These are phyloP conservation scores for Entomortierella lignicola DNA, from an alignment of 192 early-diverging fungal genomes.

Conservation along the genomic window DNA sequence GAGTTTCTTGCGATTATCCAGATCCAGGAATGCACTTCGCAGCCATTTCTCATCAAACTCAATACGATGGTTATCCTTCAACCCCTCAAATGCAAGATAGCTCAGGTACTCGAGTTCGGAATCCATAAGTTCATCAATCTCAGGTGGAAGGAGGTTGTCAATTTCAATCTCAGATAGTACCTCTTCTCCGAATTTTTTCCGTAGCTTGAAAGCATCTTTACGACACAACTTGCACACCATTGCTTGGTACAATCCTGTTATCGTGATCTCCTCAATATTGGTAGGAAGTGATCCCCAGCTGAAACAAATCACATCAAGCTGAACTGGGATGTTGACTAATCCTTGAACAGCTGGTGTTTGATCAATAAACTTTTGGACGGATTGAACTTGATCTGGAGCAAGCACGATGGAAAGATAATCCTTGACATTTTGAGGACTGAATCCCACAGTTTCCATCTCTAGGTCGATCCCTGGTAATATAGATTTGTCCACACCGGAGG, in stretches of 20 bases:
- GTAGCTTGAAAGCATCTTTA: conserved; percentile 15
- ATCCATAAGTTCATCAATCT: conserved; percentile 19
- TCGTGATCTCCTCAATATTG: background rate
- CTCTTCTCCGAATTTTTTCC: background rate
- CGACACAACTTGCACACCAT: conserved; percentile 20
- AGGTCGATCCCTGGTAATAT: conserved; percentile 6
- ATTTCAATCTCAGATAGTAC: too few species aligned
- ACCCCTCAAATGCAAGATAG: conserved; percentile 25
- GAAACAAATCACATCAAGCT: conserved; percentile 30
- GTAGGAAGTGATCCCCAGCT: conserved; percentile 18
- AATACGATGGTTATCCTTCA: conserved; percentile 19
- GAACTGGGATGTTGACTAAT: conserved; percentile 28
- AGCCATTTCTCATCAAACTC: conserved; percentile 12
- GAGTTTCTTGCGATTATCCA: too few species aligned
- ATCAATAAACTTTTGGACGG: conserved; percentile 22
- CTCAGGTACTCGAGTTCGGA: conserved; percentile 21
- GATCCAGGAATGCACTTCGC: background rate
- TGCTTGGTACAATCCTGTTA: conserved; percentile 11
- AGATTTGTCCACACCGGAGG: conserved; percentile 3
- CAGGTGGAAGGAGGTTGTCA: too few species aligned
- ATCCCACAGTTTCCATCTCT: conserved; percentile 23
- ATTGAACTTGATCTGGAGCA: background rate
- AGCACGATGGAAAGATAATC: background rate
- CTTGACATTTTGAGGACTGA: conserved; percentile 12
- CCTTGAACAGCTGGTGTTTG: conserved; percentile 16